Percentiles rank a stretch among this genome's conserved stretches.
Evolutionary conservation across 208 protist species (phyloP).

Genomic region (Leishmania gerbilli): DNA sequence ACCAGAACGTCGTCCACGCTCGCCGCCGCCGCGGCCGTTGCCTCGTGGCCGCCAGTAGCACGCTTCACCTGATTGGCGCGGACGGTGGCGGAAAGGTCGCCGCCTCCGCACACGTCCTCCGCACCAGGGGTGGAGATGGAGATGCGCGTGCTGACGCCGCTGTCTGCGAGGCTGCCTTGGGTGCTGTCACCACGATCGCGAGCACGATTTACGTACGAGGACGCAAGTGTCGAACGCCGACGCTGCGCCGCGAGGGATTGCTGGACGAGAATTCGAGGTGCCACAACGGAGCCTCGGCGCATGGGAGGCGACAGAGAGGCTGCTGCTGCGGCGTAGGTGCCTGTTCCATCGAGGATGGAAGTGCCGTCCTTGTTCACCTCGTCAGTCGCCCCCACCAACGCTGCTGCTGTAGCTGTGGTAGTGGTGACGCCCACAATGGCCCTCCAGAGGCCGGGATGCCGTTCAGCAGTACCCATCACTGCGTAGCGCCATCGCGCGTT

Average conservation of each 20-base stretch:
- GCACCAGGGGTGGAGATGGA: background rate
- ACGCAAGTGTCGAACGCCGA: background rate
- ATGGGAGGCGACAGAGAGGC: background rate
- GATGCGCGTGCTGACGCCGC: background rate
- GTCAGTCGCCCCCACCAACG: background rate
- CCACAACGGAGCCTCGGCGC: background rate
- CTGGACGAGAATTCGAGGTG: background rate
- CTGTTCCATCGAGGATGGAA: background rate
- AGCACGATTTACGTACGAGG: background rate
- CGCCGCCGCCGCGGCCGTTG: background rate
- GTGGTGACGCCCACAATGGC: background rate
- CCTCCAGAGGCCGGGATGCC: slow-evolving; percentile 11
- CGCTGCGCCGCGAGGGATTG: background rate
- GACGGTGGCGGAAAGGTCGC: background rate
- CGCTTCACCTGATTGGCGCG: background rate
- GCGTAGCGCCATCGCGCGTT: slow-evolving; percentile 25
- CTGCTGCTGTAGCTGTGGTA: background rate
- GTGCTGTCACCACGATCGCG: background rate
- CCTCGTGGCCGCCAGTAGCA: background rate
- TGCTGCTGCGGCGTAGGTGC: background rate
- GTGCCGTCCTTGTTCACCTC: background rate
- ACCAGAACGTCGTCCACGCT: background rate
- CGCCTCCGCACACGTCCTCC: background rate
- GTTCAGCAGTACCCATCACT: slow-evolving; percentile 8
- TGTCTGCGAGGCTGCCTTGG: background rate